Base-by-base conservation (phyloP, 768 basidiomycete genomes). In the Lactarius hatsudake region DNA sequence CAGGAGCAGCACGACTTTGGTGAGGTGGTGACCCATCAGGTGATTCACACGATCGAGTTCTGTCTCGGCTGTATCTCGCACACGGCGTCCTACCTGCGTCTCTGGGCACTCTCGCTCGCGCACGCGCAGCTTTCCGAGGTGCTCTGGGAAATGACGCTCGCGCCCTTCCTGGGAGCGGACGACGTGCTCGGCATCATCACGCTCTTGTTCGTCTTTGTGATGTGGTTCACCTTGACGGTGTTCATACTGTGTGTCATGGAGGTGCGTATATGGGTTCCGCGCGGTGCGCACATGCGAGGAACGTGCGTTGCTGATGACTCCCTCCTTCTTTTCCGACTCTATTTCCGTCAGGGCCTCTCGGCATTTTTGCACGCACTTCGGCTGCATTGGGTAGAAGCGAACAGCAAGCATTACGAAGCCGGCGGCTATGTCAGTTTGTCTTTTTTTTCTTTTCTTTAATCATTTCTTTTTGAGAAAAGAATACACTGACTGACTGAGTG, bases 31-130 rank as follows among this genome's bases (percentile, higher is more conserved):
- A 92, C 98, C 67, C 96, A 99, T 78, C 97, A 99, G 77, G 82
- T 97, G 69, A 99, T 99, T 74, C 97, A 98, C 78, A 96, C 95
- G 30, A 98, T 99, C 78, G 97, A 99, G 80, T 99, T 98, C 79
- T 99, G 97, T 76, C 87, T 99, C 40, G 97, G 96, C 8, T 98
- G 96, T 77, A 98, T 98, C 74, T 98, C 96, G 70, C 96, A 98
- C 77, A 98, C 96, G 1, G 93, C 93, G 15, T 94, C 91, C 18
- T 93, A 93, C 78, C 85, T 94, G 58, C 91, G 96, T 75, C 82
- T 99, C 45, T 98, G 96, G 96, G 97, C 97, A 23, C 85, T 99
- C 8, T 99, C 97, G 30, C 85, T 99, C 61, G 97, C 97, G 13
- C 97, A 99, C 79, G 94, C 97, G 23, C 97, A 98, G 78, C 82